Conservation (phyloP, 257 asterid genomes). For the Nicotiana otophora region DNA sequence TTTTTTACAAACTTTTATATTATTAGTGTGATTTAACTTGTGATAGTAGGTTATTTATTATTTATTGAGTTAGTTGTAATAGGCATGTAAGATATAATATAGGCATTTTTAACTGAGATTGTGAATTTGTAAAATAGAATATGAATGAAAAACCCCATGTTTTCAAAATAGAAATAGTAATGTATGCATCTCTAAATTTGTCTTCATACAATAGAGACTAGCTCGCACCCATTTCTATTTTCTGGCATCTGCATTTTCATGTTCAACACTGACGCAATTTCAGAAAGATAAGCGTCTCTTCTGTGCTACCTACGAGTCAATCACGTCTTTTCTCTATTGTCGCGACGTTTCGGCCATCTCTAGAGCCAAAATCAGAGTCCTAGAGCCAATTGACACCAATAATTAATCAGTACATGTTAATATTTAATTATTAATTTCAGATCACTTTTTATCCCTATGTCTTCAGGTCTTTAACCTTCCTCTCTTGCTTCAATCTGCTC, state of each 20-base stretch:
- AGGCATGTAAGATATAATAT: no score
- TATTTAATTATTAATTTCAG: constrained; percentile 1
- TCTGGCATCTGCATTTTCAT: neutral
- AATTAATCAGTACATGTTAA: neutral
- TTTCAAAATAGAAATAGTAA: no score
- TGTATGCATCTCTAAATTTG: no score
- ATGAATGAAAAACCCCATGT: no score
- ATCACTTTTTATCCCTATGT: constrained; percentile 3
- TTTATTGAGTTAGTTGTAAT: no score
- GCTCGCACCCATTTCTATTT: neutral
- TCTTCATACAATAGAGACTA: neutral
- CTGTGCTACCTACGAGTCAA: neutral
- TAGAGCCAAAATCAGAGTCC: neutral
- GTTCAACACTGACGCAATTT: neutral
- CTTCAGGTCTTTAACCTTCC: constrained; percentile 10
- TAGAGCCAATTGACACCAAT: neutral
- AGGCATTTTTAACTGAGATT: no score
- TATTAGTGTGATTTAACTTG: no score
- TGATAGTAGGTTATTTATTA: no score
- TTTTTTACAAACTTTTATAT: no score
- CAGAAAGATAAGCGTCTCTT: neutral
- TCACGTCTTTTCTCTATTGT: neutral
- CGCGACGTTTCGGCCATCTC: neutral
- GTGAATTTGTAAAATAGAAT: no score
- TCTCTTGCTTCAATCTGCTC: neutral